A percentile compares a stretch with the other conserved stretches of the same genome.
These are phyloP conservation scores for Solanum microdontum DNA, from an alignment of 257 asterid genomes.

Conservation along the genomic window DNA sequence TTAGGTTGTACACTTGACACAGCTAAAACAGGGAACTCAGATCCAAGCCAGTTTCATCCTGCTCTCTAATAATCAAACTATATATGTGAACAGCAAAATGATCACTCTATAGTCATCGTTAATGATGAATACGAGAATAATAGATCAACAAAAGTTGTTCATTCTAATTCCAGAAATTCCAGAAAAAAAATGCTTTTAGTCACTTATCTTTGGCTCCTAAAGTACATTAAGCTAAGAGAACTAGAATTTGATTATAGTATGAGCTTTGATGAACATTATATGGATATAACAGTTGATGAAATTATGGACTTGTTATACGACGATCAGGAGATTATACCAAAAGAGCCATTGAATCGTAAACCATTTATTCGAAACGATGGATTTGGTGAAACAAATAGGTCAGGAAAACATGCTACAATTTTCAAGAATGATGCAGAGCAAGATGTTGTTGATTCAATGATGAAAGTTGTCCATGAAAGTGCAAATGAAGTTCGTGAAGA, in stretches of 20 bases:
- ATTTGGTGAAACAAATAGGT: no score
- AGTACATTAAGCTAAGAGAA: constrained; percentile 1
- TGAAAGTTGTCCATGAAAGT: no score
- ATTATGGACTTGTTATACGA: constrained; percentile 41
- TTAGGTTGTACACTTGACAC: no score
- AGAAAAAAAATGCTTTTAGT: constrained; percentile 40
- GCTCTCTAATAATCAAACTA: no score
- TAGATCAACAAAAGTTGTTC: constrained; percentile 17
- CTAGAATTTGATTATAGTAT: constrained; percentile 4
- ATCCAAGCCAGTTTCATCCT: no score
- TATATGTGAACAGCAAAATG: no score
- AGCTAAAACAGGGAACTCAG: no score
- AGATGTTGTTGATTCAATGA: not conserved
- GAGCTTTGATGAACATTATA: not conserved
- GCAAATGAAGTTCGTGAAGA: not conserved
- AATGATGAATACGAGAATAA: constrained; percentile 6
- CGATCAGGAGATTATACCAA: constrained; percentile 8
- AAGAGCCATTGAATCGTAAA: constrained; percentile 14
- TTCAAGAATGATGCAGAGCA: constrained; percentile 4
- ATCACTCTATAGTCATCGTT: not conserved
- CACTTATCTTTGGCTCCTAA: constrained; percentile 31
- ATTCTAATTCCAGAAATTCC: constrained; percentile 6
- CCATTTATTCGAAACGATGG: not conserved
- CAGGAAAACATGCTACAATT: not conserved
- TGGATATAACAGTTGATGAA: constrained; percentile 18